phyloP scores from a whole-genome alignment of 192 early-diverging fungal species.

The Coemansia sp. region DNA sequence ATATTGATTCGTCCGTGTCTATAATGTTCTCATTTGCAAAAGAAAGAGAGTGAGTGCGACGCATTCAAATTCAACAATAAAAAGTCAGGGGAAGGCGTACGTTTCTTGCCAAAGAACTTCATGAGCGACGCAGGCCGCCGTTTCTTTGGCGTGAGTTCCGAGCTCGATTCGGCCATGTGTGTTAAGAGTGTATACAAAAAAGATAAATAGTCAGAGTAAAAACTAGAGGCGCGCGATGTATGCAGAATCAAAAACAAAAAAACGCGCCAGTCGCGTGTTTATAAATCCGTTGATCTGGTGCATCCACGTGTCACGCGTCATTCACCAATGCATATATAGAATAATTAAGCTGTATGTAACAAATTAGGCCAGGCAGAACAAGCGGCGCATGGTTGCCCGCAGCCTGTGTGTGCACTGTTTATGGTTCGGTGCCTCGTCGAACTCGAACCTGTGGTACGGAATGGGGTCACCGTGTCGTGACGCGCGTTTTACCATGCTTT shows the following conservation, averaged over 20 bases:
- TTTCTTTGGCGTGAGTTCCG: background rate
- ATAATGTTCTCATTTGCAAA: background rate
- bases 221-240: background rate
- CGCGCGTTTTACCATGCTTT: background rate
- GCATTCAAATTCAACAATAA: background rate
- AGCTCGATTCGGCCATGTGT: background rate
- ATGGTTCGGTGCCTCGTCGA: conserved; percentile 9
- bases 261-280: background rate
- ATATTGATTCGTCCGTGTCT: background rate
- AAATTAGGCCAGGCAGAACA: conserved; percentile 18
- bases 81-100: background rate
- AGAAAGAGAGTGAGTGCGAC: background rate
- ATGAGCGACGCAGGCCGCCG: background rate
- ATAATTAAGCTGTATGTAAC: background rate
- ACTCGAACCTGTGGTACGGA: conserved; percentile 25
- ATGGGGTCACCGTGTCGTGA: conserved; percentile 53
- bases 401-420: conserved; percentile 7
- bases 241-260: background rate
- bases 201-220: background rate
- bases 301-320: background rate
- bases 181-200: background rate
- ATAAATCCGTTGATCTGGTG: background rate
- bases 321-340: background rate
- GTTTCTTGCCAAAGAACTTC: conserved; percentile 9
- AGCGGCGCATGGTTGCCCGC: conserved; percentile 9